A percentile compares a stretch with the other conserved stretches of the same genome.
Evolutionary conservation across 768 basidiomycete species (phyloP).

Genomic region (Tulasnella calospora): DNA sequence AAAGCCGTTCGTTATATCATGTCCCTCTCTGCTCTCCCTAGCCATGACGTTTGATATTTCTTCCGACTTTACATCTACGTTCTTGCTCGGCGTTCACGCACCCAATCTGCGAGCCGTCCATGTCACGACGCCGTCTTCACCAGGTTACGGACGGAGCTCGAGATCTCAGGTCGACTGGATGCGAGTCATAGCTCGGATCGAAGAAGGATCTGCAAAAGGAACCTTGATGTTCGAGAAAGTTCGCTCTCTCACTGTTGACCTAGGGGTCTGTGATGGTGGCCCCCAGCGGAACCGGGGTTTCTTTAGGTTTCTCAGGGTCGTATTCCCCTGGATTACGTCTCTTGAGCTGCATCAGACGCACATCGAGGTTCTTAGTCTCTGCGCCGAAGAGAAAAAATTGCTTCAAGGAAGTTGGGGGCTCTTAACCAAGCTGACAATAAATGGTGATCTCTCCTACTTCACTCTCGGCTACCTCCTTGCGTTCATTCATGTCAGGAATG

Average conservation of each 20-base stretch:
- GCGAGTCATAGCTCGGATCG: neutral
- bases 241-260: neutral
- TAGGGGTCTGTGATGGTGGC: neutral
- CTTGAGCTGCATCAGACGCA: neutral
- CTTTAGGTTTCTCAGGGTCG: neutral
- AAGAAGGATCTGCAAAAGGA: neutral
- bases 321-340: neutral
- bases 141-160: neutral
- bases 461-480: neutral
- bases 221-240: neutral
- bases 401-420: neutral
- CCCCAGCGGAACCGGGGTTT: neutral
- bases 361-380: neutral
- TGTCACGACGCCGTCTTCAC: neutral
- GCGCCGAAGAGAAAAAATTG: neutral
- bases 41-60: neutral
- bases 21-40: neutral
- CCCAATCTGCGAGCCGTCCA: neutral
- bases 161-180: neutral
- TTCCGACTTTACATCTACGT: neutral
- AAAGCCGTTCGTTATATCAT: neutral
- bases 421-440: neutral
- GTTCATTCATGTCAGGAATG: neutral
- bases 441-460: neutral
- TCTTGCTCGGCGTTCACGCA: neutral